Evolutionary conservation across 1,284 basidiomycete species (phyloP).

Genomic region (Leccinum laetum): DNA sequence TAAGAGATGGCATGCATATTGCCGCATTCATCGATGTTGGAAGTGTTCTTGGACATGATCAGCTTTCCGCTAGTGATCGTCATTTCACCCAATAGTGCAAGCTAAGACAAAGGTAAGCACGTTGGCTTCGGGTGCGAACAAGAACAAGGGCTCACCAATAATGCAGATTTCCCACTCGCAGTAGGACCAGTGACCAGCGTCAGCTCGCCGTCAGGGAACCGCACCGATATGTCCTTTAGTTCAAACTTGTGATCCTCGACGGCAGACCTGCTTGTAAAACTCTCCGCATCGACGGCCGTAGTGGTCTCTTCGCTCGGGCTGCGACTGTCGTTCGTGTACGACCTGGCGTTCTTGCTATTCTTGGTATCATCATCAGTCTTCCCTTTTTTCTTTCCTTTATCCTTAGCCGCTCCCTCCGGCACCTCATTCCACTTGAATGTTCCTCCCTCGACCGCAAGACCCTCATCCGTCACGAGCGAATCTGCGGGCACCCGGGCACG

Average conservation of each 20-base stretch:
- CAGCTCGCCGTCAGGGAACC: slow-evolving; percentile 60
- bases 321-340: neutral
- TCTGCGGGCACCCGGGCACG: slow-evolving; percentile 23
- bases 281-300: slow-evolving; percentile 14
- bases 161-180: slow-evolving; percentile 65
- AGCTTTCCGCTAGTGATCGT: slow-evolving; percentile 30
- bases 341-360: slow-evolving; percentile 8
- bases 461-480: slow-evolving; percentile 30
- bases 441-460: slow-evolving; percentile 56
- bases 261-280: slow-evolving; percentile 15
- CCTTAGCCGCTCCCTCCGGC: slow-evolving; percentile 15
- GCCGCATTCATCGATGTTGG: slow-evolving; percentile 40
- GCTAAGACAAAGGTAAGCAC: slow-evolving; percentile 12
- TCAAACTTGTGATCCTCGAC: slow-evolving; percentile 48
- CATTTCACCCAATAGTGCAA: slow-evolving; percentile 36
- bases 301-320: slow-evolving; percentile 11
- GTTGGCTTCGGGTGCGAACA: neutral
- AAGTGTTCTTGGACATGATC: slow-evolving; percentile 41
- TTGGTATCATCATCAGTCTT: neutral
- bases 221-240: slow-evolving; percentile 53
- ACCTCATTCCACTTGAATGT: slow-evolving; percentile 64
- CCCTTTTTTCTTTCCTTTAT: slow-evolving; percentile 13
- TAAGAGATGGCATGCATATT: slow-evolving; percentile 55
- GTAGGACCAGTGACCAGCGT: slow-evolving; percentile 61
- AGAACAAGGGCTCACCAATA: slow-evolving; percentile 23